Evolutionary conservation across 345 rosid genomes (phyloP), one percentile per base, ranked within the genome.

Genomic region (Alliaria petiolata): DNA sequence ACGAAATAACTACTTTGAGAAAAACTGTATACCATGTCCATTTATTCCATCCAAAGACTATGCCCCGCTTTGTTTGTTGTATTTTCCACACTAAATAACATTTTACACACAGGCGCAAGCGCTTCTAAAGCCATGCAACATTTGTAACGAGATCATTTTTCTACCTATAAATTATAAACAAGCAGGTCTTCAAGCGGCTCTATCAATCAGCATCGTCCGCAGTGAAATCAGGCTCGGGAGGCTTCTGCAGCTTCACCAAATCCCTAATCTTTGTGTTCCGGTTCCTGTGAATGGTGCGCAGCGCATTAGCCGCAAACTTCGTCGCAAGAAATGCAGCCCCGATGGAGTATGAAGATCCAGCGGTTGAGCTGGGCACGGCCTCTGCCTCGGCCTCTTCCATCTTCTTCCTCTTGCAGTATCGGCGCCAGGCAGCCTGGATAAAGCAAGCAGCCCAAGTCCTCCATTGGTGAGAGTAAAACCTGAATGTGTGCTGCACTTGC

Each of bases 371-470:
- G 5, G 70, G 4, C 8, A 16, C 84, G 14, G 83, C 83, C 13
- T 51, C 79, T n/a, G n/a, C n/a, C n/a, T n/a, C n/a, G 12, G 77
- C 90, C 58, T 67, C 90, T 75, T 89, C 98, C 84, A 86, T 67
- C 43, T 14, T 85, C 86, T 93, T 93, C 78, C 93, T 86, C 81
- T 84, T 93, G 47, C 84, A 80, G 73, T 93, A 87, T 5, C 98
- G 80, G 1, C 96, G 86, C 98, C 98, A 93, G 0, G 97, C 97
- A 7, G 97, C 98, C 44, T 90, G 98, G 65, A 93, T 89, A 46
- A 93, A 93, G 81, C 96, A 90, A 34, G 98, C 98, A 0, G 97
- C 98, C 98, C 98, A 93, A n/a, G 98, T 90, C 84, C 89, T 87
- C 98, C 98, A 93, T 35, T 93, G 98, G 81, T 90, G 96, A 3